phyloP scores from a whole-genome alignment of 176 grass and related monocot genomes.

The Aegilops tauschii region DNA sequence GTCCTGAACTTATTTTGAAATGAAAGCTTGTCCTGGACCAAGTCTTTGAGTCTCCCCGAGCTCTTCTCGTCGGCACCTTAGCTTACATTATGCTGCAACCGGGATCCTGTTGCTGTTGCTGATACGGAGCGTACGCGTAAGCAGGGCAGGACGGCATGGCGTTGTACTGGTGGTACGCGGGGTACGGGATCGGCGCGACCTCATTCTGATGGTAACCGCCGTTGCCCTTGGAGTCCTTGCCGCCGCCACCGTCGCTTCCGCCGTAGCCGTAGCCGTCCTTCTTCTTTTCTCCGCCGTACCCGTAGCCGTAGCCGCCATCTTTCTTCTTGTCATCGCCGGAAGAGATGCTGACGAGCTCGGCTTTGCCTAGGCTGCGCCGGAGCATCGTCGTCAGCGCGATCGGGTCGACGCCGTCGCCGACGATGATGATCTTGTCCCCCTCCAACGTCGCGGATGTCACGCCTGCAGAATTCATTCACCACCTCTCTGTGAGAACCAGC shows the following conservation, averaged over 20 bases:
- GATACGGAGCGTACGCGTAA: constrained; percentile 28
- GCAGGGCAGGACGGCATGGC: constrained; percentile 29
- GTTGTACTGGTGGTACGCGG: constrained; percentile 46
- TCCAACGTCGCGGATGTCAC: constrained; percentile 65
- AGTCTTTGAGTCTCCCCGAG: neutral
- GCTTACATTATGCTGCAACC: constrained; percentile 13
- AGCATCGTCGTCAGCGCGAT: constrained; percentile 55
- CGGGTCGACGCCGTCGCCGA: constrained; percentile 51
- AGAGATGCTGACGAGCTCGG: constrained; percentile 51
- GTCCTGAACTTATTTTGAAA: neutral
- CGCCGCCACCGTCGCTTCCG: neutral
- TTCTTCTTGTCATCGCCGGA: constrained; percentile 53
- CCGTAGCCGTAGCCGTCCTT: constrained; percentile 28
- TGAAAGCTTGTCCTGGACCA: too few species aligned
- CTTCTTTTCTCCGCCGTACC: constrained; percentile 29
- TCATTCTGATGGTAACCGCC: neutral
- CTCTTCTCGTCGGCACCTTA: neutral
- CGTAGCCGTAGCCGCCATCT: constrained; percentile 29
- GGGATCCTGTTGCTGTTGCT: neutral
- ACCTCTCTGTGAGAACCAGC: neutral
- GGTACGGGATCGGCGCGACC: neutral
- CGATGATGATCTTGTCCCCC: constrained; percentile 44
- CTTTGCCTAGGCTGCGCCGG: constrained; percentile 47
- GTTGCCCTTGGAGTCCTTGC: constrained; percentile 6
- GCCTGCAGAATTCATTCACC: constrained; percentile 40